A percentile compares a stretch with the other conserved stretches of the same genome.
phyloP scores from a whole-genome alignment of 768 basidiomycete species.

The Paxillus ammoniavirescens region DNA sequence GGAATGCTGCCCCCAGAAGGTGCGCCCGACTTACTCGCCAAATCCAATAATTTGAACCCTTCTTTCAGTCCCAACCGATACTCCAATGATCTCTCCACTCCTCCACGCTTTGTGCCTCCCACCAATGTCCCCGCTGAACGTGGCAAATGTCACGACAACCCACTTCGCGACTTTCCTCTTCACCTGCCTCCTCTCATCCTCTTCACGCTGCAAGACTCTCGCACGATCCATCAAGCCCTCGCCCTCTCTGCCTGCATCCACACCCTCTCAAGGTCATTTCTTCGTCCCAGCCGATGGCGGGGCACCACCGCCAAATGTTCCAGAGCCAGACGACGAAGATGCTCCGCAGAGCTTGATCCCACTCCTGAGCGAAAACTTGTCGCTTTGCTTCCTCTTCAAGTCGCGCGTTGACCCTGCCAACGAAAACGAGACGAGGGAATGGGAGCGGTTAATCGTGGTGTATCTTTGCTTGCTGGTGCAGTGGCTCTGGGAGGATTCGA shows the following conservation, averaged over 20 bases:
- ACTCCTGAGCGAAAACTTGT: constrained; percentile 86
- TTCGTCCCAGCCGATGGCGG: constrained; percentile 77
- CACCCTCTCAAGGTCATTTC: constrained; percentile 43
- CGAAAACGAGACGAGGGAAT: constrained; percentile 76
- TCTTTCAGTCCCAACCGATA: constrained; percentile 27
- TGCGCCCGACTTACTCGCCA: constrained; percentile 8
- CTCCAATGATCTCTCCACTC: constrained; percentile 60
- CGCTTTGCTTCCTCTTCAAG: constrained; percentile 78
- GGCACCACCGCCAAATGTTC: constrained; percentile 32
- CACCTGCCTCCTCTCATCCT: constrained; percentile 71
- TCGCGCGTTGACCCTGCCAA: constrained; percentile 49
- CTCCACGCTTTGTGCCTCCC: constrained; percentile 65
- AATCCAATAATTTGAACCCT: neutral
- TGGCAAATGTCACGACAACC: constrained; percentile 56
- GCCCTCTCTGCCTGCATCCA: constrained; percentile 28
- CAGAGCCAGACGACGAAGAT: constrained; percentile 55
- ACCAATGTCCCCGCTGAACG: constrained; percentile 59
- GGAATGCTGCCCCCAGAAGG: constrained; percentile 68
- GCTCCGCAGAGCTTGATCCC: constrained; percentile 74
- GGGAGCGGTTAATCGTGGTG: constrained; percentile 85
- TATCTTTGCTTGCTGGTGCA: constrained; percentile 83
- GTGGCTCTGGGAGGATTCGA: constrained; percentile 97
- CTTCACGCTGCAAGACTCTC: constrained; percentile 58
- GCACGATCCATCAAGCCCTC: constrained; percentile 66
- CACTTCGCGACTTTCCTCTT: constrained; percentile 80